These are phyloP conservation scores for Neonectria punicea DNA, from an alignment of 2,329 filamentous ascomycete species.

Conservation along the genomic window DNA sequence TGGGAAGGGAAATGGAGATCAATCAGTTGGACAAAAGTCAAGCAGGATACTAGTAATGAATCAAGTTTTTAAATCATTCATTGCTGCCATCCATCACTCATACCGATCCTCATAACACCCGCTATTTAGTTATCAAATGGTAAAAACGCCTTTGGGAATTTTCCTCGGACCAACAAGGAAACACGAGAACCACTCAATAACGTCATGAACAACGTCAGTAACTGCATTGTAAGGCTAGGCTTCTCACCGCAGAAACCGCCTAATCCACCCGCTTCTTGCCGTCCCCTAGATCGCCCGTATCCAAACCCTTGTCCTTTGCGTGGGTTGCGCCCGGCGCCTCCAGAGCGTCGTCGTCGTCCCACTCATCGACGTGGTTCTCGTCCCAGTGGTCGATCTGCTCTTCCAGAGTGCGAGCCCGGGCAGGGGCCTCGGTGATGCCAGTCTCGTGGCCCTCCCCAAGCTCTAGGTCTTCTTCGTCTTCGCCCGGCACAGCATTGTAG, in stretches of 20 bases:
- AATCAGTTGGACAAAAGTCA: neutral
- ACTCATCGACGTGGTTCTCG: slow-evolving; percentile 75
- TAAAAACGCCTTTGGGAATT: slow-evolving; percentile 10
- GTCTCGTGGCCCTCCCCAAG: slow-evolving; percentile 78
- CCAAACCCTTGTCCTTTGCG: slow-evolving; percentile 34
- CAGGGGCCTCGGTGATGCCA: slow-evolving; percentile 62
- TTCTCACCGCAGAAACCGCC: slow-evolving; percentile 5
- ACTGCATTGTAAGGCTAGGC: slow-evolving; percentile 5
- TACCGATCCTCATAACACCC: slow-evolving; percentile 16
- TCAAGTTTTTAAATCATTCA: neutral
- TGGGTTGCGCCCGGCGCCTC: slow-evolving; percentile 28
- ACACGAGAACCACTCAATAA: slow-evolving; percentile 23
- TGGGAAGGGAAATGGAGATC: neutral
- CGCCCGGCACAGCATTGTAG: slow-evolving; percentile 76
- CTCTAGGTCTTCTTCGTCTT: slow-evolving; percentile 76
- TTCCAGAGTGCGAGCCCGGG: slow-evolving; percentile 64
- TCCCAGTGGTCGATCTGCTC: slow-evolving; percentile 95
- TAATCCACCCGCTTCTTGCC: slow-evolving; percentile 49
- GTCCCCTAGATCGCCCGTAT: slow-evolving; percentile 45
- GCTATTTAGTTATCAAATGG: slow-evolving; percentile 18
- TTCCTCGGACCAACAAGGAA: slow-evolving; percentile 8
- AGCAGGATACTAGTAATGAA: neutral
- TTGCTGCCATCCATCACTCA: slow-evolving; percentile 6
- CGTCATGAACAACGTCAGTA: slow-evolving; percentile 15
- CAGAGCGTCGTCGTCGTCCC: slow-evolving; percentile 63